Evolutionary conservation across 306 rosid genomes (phyloP), one percentile per base, ranked within the genome.

Genomic region (Cucurbita maxima): DNA sequence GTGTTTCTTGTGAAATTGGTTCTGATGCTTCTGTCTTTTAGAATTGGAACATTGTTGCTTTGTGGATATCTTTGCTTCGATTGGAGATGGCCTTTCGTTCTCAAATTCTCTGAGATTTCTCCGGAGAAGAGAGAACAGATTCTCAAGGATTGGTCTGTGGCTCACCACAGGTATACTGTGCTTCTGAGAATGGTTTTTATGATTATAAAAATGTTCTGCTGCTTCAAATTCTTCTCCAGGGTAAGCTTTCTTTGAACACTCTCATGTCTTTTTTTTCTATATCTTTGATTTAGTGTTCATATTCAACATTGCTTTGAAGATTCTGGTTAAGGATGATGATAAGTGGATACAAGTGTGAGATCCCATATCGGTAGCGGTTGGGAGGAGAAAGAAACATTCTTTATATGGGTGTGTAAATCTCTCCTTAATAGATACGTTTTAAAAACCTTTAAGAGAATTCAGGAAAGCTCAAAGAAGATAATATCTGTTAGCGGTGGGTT

Each of bases 81-180:
- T 15, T 57, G 82, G 83, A 86, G 75, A 60, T 86, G 95, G 97
- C 99, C 99, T 10, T 87, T 89, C 73, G 60, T 94, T 78, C 87
- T 67, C 72, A 85, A 71, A 4, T 94, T 94, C 74, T 83, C 91
- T 51, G 99, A 94, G 38, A 78, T 94, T 76, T 51, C 96, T 3
- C 36, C 86, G 85, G 88, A 86, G 10, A 94, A 89, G 75, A 91
- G 96, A 79, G 97, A 94, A 76, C 7, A 71, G 40, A 71, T 88
- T 67, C 87, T 94, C 54, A 68, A 76, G 76, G 79, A 77, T 3
- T 94, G 99, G 97, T 81, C 96, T 11, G 86, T 92, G 92, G 81
- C 96, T 14, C 86, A 74, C 70, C 82, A 81, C 58, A 87, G 72
- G 25, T 75, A 64, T 76, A 58, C 83, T 58, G 4, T 79, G 2